A percentile compares a stretch with the other conserved stretches of the same genome.
Evolutionary conservation across 352 stramenopile genomes (phyloP).

Genomic region (Pythium rishiriense): DNA sequence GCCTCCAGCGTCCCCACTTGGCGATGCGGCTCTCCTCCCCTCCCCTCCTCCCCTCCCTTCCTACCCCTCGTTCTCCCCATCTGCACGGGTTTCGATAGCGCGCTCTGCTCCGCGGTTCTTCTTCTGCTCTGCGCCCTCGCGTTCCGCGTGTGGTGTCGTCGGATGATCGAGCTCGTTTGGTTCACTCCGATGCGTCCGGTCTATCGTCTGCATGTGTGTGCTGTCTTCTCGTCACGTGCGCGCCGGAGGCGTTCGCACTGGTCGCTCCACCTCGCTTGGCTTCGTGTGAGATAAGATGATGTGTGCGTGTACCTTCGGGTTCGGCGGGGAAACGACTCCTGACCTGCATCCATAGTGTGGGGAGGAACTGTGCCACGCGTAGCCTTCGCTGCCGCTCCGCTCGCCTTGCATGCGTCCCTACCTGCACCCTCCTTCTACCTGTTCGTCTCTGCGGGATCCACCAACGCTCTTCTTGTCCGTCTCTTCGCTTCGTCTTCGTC

Average conservation of each 20-base stretch:
- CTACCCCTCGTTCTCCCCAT: background rate
- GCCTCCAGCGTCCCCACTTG: background rate
- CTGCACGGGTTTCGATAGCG: too few species aligned
- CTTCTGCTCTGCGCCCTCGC: conserved; percentile 4
- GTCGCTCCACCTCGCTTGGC: background rate
- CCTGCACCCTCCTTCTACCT: conserved; percentile 35
- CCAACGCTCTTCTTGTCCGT: conserved; percentile 34
- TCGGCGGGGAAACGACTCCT: conserved; percentile 1
- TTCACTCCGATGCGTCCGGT: background rate
- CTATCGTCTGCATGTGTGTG: conserved; percentile 17
- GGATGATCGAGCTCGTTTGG: background rate
- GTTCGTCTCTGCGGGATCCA: conserved; percentile 37
- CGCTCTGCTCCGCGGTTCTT: conserved; percentile 5
- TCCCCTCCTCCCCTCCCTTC: background rate
- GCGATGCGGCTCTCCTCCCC: conserved; percentile 12
- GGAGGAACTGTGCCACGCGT: conserved; percentile 5
- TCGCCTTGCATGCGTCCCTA: conserved; percentile 13
- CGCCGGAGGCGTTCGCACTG: conserved; percentile 5
- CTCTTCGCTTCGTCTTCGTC: conserved; percentile 54
- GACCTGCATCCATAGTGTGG: conserved; percentile 11
- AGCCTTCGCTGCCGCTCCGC: conserved; percentile 22
- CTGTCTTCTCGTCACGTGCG: conserved; percentile 4
- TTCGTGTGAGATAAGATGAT: conserved; percentile 3
- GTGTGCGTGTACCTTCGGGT: conserved; percentile 6
- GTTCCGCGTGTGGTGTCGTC: background rate